Conservation (phyloP, 345 rosid genomes). For the Cardamine resedifolia region DNA sequence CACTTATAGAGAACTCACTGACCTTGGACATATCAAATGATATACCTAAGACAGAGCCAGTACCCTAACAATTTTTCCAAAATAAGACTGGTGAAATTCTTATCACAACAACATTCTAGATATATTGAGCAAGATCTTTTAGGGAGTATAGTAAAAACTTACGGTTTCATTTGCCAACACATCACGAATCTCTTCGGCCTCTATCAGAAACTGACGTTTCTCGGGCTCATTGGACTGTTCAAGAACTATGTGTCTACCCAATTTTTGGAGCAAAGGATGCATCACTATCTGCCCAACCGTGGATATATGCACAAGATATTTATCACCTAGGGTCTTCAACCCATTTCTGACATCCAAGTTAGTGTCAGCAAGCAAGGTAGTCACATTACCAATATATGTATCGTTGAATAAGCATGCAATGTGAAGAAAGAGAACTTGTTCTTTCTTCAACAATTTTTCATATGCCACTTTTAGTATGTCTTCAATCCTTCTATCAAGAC, state of each 20-base stretch:
- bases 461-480: conserved; percentile 29
- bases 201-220: background rate
- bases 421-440: conserved; percentile 36
- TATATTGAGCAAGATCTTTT: too few species aligned
- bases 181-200: too few species aligned
- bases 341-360: conserved; percentile 7
- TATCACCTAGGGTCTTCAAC: conserved; percentile 20
- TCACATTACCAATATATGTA: background rate
- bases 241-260: too few species aligned
- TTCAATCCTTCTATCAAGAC: conserved; percentile 26
- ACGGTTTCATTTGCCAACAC: too few species aligned
- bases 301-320: conserved; percentile 26
- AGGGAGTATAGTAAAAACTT: too few species aligned
- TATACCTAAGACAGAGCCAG: too few species aligned
- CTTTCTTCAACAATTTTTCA: conserved; percentile 24
- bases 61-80: too few species aligned
- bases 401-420: conserved; percentile 42
- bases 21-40: too few species aligned
- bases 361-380: conserved; percentile 2
- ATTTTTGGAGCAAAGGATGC: conserved; percentile 24
- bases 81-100: too few species aligned
- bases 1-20: too few species aligned
- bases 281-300: background rate
- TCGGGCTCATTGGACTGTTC: too few species aligned
- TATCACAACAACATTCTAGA: too few species aligned